These are phyloP conservation scores for Pestalotiopsis sp. DNA, from an alignment of 2,329 filamentous ascomycete species.

Conservation along the genomic window DNA sequence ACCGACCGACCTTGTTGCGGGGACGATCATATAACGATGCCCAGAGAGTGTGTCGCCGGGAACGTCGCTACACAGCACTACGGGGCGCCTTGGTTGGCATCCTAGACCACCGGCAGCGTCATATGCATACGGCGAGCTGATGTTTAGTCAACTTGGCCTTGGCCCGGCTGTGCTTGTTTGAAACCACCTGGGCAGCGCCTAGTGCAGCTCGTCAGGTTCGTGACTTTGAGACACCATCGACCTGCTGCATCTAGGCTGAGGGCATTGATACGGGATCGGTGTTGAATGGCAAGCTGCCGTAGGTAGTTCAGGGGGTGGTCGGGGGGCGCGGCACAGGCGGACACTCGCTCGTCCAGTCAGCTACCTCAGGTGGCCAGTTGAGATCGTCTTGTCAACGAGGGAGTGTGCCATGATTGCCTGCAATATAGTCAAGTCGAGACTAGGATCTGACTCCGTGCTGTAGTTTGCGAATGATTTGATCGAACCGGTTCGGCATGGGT, in stretches of 20 bases:
- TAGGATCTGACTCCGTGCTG: not conserved
- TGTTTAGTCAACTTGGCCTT: not conserved
- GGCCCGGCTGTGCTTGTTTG: not conserved
- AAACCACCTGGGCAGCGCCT: not conserved
- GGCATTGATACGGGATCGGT: not conserved
- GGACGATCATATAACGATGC: not conserved
- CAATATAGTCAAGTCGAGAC: not conserved
- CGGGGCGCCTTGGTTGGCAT: not conserved
- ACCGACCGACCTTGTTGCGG: not conserved
- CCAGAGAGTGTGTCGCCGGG: not conserved
- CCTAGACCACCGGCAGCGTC: not conserved
- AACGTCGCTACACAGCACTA: not conserved
- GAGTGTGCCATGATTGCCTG: not conserved
- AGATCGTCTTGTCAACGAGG: not conserved
- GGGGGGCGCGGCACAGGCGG: not conserved
- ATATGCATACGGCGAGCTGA: not conserved
- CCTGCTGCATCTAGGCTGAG: not conserved
- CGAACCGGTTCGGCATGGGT: not conserved
- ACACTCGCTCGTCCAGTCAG: not conserved
- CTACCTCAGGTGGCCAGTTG: not conserved
- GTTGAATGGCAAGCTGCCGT: not conserved
- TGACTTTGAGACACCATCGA: not conserved
- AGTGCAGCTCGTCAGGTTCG: not conserved
- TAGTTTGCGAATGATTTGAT: not conserved
- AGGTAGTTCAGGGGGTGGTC: not conserved